Base-by-base conservation (phyloP, 2,329 filamentous ascomycete genomes). In the Ophiostoma australiae region DNA sequence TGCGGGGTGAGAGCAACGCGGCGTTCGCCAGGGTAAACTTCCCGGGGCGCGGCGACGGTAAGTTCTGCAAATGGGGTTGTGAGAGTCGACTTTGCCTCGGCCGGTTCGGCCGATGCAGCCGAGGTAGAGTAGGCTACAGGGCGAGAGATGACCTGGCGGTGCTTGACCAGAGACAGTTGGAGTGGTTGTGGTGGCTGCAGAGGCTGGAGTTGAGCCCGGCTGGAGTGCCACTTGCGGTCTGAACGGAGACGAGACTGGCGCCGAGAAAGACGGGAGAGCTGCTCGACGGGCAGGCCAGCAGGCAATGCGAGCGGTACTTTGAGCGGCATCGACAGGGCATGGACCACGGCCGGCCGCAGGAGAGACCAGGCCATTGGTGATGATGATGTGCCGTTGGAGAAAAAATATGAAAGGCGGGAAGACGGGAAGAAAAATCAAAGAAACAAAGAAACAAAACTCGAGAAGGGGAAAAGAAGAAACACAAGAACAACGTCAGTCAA, bases 1-100 rank as follows among this genome's bases (percentile, higher is more conserved):
- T 91, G 88, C 1, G 93, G 93, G 0, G 92, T 94, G 71, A 97
- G 85, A 39, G 93, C 92, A 17, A 97, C 93, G 69, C 93, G 91
- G 61, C 90, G 89, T 81, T 97, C 93, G 72, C 89, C 87, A 0
- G 89, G 86, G 76, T 86, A 93, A n/a, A 87, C 90, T 80, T 97
- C 93, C 72, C 86, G 87, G 17, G 92, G 92, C 4, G 95, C 87
- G 72, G 93, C 93, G 67, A 97, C 88, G 4, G 88, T 91, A 71
- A 97, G 85, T 65, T 89, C 83, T 27, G 85, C 82, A 79, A 93
- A 96, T 0, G 92, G 91, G 2, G 80, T 85, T 33, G 84, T 84
- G 2, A 81, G 79, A 17, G 84, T 78, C 5, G 83, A 20, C 27
- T 33, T 2, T 20, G 58, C 4, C 23, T 33, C 31, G 6, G 58